phyloP scores from a whole-genome alignment of 2,329 filamentous ascomycete species.

The Chrysosporium keratinophilum region DNA sequence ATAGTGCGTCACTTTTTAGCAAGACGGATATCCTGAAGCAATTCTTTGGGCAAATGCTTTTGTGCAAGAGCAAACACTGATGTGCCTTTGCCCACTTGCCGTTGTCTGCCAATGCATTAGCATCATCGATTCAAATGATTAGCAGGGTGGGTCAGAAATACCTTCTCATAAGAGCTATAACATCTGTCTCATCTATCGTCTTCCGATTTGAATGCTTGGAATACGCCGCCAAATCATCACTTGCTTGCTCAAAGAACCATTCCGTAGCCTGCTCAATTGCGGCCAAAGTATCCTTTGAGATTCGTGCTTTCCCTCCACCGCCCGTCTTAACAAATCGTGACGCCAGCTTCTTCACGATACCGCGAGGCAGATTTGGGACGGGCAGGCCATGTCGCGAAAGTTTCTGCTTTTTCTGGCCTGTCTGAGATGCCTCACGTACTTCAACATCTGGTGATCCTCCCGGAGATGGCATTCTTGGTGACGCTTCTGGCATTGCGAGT shows the following conservation, averaged over 20 bases:
- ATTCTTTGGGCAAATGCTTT: slow-evolving; percentile 67
- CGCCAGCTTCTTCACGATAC: slow-evolving; percentile 57
- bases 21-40: slow-evolving; percentile 61
- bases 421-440: background rate
- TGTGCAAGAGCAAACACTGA: slow-evolving; percentile 80
- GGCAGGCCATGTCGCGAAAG: slow-evolving; percentile 62
- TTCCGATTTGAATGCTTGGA: slow-evolving; percentile 72
- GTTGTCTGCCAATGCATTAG: slow-evolving; percentile 49
- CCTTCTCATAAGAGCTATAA: slow-evolving; percentile 74
- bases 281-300: slow-evolving; percentile 62
- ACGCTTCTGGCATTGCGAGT: slow-evolving; percentile 21
- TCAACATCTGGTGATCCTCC: slow-evolving; percentile 9
- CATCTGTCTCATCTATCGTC: slow-evolving; percentile 75
- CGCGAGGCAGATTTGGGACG: slow-evolving; percentile 62
- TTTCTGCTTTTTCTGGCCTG: slow-evolving; percentile 35
- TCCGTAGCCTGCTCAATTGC: slow-evolving; percentile 72
- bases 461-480: background rate
- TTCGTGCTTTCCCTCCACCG: slow-evolving; percentile 54
- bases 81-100: slow-evolving; percentile 58
- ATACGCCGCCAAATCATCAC: slow-evolving; percentile 69
- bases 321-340: slow-evolving; percentile 60
- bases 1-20: slow-evolving; percentile 10
- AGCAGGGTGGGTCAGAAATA: slow-evolving; percentile 37
- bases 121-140: slow-evolving; percentile 20
- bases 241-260: slow-evolving; percentile 84